A percentile compares a stretch with the other conserved stretches of the same genome.
Conservation (phyloP, 108 stramenopile genomes). For the Nitzschia sp. region DNA sequence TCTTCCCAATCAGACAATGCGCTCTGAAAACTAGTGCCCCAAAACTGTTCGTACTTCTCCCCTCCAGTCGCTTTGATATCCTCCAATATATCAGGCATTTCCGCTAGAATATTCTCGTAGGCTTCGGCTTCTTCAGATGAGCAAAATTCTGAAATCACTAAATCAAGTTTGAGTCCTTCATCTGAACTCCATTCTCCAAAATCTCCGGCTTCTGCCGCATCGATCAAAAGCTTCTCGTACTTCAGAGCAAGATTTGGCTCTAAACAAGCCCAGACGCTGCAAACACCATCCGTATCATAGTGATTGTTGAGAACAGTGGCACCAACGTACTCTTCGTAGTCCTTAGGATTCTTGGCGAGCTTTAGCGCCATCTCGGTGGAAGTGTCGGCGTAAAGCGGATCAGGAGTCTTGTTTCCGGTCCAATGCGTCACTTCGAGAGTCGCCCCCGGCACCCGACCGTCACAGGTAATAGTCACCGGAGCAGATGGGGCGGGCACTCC, state of each 20-base stretch:
- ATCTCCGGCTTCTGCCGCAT: conserved; percentile 27
- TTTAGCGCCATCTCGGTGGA: conserved; percentile 32
- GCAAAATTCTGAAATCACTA: not conserved
- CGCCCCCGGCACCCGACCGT: conserved; percentile 17
- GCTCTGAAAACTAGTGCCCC: conserved; percentile 7
- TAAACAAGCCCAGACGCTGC: conserved; percentile 20
- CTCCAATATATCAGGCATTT: conserved; percentile 16
- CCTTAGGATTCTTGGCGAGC: not conserved
- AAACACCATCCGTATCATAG: conserved; percentile 30
- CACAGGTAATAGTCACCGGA: conserved; percentile 24
- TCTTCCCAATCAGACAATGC: conserved; percentile 10
- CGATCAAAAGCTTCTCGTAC: conserved; percentile 1
- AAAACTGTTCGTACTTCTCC: not conserved
- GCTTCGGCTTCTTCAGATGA: conserved; percentile 1
- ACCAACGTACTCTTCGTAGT: not conserved
- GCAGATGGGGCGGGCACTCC: not conserved
- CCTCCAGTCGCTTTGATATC: conserved; percentile 17
- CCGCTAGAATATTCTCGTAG: conserved; percentile 7
- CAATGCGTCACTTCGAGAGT: conserved; percentile 27
- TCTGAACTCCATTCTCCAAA: conserved; percentile 33
- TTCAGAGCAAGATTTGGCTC: conserved; percentile 11
- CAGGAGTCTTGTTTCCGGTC: conserved; percentile 25
- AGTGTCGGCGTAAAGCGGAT: conserved; percentile 23
- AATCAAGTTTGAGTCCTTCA: conserved; percentile 21
- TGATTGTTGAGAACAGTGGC: conserved; percentile 26